These are phyloP conservation scores for Arthrinium puccinioides DNA, from an alignment of 2,329 filamentous ascomycete species.

Conservation along the genomic window DNA sequence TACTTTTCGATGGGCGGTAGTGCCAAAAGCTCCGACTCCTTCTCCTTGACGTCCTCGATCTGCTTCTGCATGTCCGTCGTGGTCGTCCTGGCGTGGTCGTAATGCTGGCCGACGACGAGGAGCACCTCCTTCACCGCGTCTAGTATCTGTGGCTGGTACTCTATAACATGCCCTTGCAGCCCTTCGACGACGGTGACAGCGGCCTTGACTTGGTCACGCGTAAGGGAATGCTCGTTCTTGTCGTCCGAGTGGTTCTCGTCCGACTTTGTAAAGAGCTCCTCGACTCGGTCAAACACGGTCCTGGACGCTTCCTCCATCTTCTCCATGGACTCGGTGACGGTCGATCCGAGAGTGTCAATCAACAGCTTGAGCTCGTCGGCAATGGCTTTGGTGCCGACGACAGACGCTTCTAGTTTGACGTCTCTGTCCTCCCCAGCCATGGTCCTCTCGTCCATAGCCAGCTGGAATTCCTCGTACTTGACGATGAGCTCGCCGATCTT, in stretches of 20 bases:
- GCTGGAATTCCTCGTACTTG: conserved; percentile 84
- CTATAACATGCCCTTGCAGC: conserved; percentile 70
- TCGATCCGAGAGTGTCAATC: conserved; percentile 75
- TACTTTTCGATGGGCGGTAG: conserved; percentile 55
- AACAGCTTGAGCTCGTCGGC: conserved; percentile 83
- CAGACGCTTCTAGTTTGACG: conserved; percentile 63
- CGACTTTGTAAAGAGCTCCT: conserved; percentile 67
- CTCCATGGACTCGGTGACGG: conserved; percentile 74
- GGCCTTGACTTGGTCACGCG: conserved; percentile 72
- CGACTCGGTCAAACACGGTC: conserved; percentile 76
- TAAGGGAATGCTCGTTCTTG: conserved; percentile 75
- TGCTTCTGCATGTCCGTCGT: conserved; percentile 47
- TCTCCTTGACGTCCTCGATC: conserved; percentile 45
- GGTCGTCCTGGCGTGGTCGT: conserved; percentile 73
- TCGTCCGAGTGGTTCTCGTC: conserved; percentile 68
- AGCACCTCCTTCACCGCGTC: conserved; percentile 83
- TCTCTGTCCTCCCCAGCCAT: conserved; percentile 69
- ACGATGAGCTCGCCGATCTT: conserved; percentile 69
- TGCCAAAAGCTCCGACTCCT: conserved; percentile 43
- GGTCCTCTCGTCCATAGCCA: conserved; percentile 64
- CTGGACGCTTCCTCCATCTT: conserved; percentile 84
- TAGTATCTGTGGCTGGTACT: conserved; percentile 84
- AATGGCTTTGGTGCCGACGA: conserved; percentile 68
- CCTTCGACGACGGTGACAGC: conserved; percentile 66
- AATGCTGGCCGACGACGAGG: conserved; percentile 75